phyloP scores from a whole-genome alignment of 805 yeast genomes.

The Limtongozyma cylindracea region DNA sequence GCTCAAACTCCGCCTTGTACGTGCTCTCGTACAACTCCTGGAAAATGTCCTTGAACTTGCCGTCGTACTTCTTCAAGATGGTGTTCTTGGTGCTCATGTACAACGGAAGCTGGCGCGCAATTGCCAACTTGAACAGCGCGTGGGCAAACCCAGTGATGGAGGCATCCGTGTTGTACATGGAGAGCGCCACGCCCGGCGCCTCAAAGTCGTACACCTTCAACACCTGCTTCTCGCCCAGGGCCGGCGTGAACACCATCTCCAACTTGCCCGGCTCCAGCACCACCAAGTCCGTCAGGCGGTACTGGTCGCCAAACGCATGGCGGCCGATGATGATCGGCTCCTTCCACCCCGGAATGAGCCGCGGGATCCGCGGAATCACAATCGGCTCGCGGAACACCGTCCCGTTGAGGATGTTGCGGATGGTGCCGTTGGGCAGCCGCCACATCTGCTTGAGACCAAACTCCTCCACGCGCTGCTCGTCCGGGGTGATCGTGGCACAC shows the following conservation, averaged over 20 bases:
- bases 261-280: conserved; percentile 62
- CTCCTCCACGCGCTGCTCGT: conserved; percentile 85
- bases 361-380: conserved; percentile 69
- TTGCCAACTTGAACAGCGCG: conserved; percentile 73
- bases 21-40: conserved; percentile 49
- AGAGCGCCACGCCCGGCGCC: conserved; percentile 60
- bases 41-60: conserved; percentile 85
- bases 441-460: conserved; percentile 87
- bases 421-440: conserved; percentile 93
- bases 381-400: conserved; percentile 95
- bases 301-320: conserved; percentile 95
- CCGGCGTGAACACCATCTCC: conserved; percentile 53
- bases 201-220: conserved; percentile 43
- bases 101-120: conserved; percentile 52
- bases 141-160: conserved; percentile 83
- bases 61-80: conserved; percentile 82
- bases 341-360: conserved; percentile 81
- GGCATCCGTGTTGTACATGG: conserved; percentile 92
- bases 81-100: conserved; percentile 88
- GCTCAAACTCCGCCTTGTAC: conserved; percentile 51
- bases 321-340: conserved; percentile 92
- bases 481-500: conserved; percentile 98
- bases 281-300: conserved; percentile 73
- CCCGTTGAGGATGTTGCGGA: conserved; percentile 87
- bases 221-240: conserved; percentile 21